A percentile compares a stretch with the other conserved stretches of the same genome.
Conservation (phyloP, 108 stramenopile species). For the Fragilaria crotonensis region DNA sequence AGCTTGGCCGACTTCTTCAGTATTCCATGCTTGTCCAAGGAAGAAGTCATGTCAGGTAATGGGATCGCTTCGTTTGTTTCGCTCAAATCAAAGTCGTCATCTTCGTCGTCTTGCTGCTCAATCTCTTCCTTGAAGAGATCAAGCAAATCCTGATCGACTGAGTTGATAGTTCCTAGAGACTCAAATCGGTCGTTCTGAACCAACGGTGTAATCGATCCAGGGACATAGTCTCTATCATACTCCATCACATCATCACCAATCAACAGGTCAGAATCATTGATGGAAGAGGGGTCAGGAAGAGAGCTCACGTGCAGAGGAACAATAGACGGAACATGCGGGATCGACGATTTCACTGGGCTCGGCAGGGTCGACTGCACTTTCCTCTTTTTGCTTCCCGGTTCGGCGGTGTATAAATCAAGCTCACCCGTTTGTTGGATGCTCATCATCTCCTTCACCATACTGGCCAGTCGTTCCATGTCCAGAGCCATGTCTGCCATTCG, state of each 20-base stretch:
- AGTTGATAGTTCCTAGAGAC: constrained; percentile 10
- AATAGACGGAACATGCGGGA: neutral
- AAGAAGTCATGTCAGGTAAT: neutral
- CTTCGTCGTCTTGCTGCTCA: constrained; percentile 15
- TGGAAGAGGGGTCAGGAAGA: constrained; percentile 8
- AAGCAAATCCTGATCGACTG: constrained; percentile 24
- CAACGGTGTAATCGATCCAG: neutral
- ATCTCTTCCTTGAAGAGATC: constrained; percentile 10
- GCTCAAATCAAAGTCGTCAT: constrained; percentile 16
- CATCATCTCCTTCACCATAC: constrained; percentile 34
- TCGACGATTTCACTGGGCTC: constrained; percentile 4
- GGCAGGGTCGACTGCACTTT: constrained; percentile 1
- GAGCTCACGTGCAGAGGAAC: constrained; percentile 13
- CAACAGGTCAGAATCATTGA: constrained; percentile 8
- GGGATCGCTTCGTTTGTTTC: neutral
- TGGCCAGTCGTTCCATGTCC: constrained; percentile 38
- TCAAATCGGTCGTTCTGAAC: neutral
- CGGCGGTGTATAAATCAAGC: constrained; percentile 7
- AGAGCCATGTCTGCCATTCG: constrained; percentile 18
- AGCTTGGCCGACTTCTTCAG: neutral
- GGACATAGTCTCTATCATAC: neutral
- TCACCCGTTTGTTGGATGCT: constrained; percentile 9
- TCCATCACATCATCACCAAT: neutral
- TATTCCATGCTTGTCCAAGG: neutral
- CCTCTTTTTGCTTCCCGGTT: neutral